Percentiles rank a stretch among this genome's conserved stretches.
These are phyloP conservation scores for Colletotrichum musicola DNA, from an alignment of 2,329 filamentous ascomycete species.

Conservation along the genomic window DNA sequence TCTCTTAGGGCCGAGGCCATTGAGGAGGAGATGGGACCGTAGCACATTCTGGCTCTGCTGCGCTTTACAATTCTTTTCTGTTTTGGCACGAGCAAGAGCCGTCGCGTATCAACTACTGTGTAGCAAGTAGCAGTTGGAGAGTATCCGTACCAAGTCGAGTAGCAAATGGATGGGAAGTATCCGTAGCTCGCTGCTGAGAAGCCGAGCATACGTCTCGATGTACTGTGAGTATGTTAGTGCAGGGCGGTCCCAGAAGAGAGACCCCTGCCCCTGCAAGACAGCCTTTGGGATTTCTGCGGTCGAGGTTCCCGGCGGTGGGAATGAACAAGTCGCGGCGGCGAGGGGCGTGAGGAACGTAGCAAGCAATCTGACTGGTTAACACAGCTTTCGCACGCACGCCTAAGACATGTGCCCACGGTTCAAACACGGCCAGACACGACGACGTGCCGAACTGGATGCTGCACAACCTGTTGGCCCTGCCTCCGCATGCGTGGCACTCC, in stretches of 20 bases:
- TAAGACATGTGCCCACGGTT: constrained; percentile 31
- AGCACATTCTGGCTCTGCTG: too few relatives aligned
- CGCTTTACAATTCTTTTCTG: too few relatives aligned
- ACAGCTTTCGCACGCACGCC: constrained; percentile 29
- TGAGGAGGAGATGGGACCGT: too few relatives aligned
- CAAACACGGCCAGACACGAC: constrained; percentile 27
- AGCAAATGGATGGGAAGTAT: background rate
- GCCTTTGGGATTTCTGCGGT: constrained; percentile 30
- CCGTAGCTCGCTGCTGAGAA: background rate
- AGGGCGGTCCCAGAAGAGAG: too few relatives aligned
- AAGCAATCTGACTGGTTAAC: constrained; percentile 28
- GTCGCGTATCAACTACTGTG: too few relatives aligned
- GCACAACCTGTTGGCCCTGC: constrained; percentile 35
- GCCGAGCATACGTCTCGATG: background rate
- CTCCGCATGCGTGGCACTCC: constrained; percentile 38
- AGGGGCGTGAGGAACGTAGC: constrained; percentile 31
- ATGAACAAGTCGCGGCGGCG: constrained; percentile 31
- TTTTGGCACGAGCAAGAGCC: too few relatives aligned
- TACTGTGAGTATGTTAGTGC: too few relatives aligned
- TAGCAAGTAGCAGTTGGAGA: constrained; percentile 1
- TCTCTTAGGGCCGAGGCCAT: background rate
- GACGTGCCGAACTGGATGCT: constrained; percentile 36
- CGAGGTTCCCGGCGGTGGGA: constrained; percentile 30
- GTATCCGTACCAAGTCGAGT: background rate
- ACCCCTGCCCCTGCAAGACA: constrained; percentile 32